Evolutionary conservation across 228 moss, liverwort and hornwort genomes (phyloP).

Genomic region (Sphagnum fallax): DNA sequence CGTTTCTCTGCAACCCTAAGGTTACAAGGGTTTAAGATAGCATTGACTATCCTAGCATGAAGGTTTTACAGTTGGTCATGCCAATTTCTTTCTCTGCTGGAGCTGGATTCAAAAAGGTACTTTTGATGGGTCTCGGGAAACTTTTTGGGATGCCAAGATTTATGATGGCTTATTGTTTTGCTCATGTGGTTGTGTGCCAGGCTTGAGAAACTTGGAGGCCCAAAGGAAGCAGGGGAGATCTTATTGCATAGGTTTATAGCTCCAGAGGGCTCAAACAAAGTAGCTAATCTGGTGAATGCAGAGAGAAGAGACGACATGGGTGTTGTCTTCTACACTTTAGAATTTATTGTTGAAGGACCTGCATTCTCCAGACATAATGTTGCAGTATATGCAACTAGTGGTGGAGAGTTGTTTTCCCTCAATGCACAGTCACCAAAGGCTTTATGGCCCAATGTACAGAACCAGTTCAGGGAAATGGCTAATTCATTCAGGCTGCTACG

Average conservation of each 20-base stretch:
- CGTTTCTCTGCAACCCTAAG: too few relatives aligned
- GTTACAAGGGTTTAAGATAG: too few relatives aligned
- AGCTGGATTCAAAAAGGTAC: too few relatives aligned
- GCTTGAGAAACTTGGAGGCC: constrained; percentile 69
- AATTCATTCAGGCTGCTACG: constrained; percentile 51
- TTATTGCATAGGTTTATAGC: constrained; percentile 75
- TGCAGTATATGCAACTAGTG: constrained; percentile 55
- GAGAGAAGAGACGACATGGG: constrained; percentile 31
- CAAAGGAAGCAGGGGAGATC: constrained; percentile 47
- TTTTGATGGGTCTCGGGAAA: too few relatives aligned
- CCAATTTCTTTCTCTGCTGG: too few relatives aligned
- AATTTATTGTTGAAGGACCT: constrained; percentile 64
- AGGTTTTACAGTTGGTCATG: too few relatives aligned
- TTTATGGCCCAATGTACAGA: constrained; percentile 38
- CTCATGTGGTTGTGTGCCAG: constrained; percentile 13
- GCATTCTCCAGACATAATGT: constrained; percentile 79
- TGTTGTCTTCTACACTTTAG: constrained; percentile 62
- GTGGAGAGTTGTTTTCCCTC: constrained; percentile 54
- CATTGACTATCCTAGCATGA: too few relatives aligned
- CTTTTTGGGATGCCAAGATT: too few relatives aligned
- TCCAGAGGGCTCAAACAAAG: constrained; percentile 75
- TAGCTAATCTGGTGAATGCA: constrained; percentile 57
- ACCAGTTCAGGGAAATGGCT: constrained; percentile 50
- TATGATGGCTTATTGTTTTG: too few relatives aligned
- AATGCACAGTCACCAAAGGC: constrained; percentile 66